Evolutionary conservation across 148 eudicot species (phyloP).

Genomic region (Diospyros lotus): DNA sequence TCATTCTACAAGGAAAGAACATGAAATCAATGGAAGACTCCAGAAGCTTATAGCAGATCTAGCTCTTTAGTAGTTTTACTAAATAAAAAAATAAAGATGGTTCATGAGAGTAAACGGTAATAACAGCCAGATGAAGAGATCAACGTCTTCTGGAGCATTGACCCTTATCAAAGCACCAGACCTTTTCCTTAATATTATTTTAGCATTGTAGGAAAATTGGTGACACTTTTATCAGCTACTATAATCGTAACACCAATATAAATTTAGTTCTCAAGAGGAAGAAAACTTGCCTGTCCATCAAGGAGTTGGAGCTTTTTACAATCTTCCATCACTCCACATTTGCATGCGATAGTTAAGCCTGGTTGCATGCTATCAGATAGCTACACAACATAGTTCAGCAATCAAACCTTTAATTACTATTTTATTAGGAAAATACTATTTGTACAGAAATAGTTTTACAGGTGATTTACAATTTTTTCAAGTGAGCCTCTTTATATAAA

Average conservation of each 20-base stretch:
- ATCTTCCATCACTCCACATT: slow-evolving; percentile 13
- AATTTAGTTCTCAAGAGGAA: not conserved
- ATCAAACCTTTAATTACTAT: not conserved
- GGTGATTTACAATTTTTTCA: too few species aligned
- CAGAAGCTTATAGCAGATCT: not conserved
- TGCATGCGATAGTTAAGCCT: slow-evolving; percentile 16
- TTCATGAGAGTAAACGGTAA: not conserved
- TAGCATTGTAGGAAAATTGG: not conserved
- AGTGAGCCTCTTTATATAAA: too few species aligned
- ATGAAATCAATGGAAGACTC: not conserved
- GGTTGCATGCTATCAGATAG: slow-evolving; percentile 14
- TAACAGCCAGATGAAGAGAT: not conserved
- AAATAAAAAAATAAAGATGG: not conserved
- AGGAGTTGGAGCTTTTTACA: slow-evolving; percentile 8
- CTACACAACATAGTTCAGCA: slow-evolving; percentile 12
- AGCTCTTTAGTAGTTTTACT: not conserved
- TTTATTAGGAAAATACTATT: too few species aligned
- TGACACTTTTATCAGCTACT: not conserved
- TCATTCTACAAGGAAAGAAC: slow-evolving; percentile 8
- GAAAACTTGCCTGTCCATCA: slow-evolving; percentile 16
- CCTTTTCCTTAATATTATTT: not conserved
- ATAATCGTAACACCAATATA: not conserved
- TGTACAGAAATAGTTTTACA: too few species aligned
- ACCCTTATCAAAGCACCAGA: too few species aligned
- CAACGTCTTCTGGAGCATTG: not conserved